Percentiles rank a stretch among this genome's conserved stretches.
phyloP scores from a whole-genome alignment of 75 land plant genomes.

The Sequoia sempervirens region DNA sequence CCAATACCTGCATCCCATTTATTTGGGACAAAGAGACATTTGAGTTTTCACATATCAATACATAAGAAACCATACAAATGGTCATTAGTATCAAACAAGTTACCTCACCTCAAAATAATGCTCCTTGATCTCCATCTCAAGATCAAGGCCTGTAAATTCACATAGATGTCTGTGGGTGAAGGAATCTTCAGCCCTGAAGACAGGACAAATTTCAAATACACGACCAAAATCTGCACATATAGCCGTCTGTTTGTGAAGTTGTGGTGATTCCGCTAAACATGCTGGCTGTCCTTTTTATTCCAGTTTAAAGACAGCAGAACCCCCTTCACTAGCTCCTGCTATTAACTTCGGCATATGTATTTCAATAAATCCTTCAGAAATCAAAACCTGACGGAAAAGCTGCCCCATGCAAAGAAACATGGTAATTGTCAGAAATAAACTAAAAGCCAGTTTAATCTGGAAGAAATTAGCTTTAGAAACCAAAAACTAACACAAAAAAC shows the following conservation, averaged over 20 bases:
- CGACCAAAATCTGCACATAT: constrained; percentile 92
- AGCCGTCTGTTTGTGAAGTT: constrained; percentile 91
- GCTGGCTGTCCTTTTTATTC: constrained; percentile 89
- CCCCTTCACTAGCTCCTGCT: constrained; percentile 96
- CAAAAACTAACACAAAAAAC: not conserved
- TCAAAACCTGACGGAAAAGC: constrained; percentile 69
- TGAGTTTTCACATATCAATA: not conserved
- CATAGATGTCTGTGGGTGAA: constrained; percentile 92
- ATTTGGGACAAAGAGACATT: not conserved
- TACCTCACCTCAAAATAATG: constrained; percentile 76
- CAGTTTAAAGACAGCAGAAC: constrained; percentile 84
- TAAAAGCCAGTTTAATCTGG: not conserved
- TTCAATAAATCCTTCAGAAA: constrained; percentile 52
- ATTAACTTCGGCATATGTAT: constrained; percentile 82
- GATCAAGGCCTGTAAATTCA: constrained; percentile 93
- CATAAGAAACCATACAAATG: not conserved
- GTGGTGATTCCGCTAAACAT: constrained; percentile 96
- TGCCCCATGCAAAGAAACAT: constrained; percentile 22
- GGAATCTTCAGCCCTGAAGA: constrained; percentile 91
- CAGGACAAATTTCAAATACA: constrained; percentile 90
- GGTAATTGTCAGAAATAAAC: not conserved
- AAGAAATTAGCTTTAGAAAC: not conserved
- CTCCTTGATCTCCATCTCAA: constrained; percentile 93
- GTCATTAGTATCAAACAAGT: constrained; percentile 1
- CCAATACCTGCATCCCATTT: constrained; percentile 62